A percentile compares a stretch with the other conserved stretches of the same genome.
phyloP scores from a whole-genome alignment of 805 yeast genomes.

The Ogataea populi-albae region DNA sequence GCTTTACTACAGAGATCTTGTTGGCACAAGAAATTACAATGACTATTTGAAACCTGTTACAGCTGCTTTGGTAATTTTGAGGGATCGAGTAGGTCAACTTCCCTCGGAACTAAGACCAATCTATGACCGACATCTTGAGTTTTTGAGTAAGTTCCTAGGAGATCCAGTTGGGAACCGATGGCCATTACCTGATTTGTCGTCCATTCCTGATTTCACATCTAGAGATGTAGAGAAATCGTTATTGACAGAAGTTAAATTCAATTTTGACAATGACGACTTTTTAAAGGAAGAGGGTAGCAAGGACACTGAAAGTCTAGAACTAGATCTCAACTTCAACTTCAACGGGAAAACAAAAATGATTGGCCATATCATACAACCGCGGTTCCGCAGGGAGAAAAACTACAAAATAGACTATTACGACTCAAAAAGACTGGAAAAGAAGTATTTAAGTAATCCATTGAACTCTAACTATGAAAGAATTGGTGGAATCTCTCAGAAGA shows the following conservation, averaged over 20 bases:
- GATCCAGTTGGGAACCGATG: slow-evolving; percentile 42
- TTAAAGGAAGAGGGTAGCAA: slow-evolving; percentile 31
- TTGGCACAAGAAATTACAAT: slow-evolving; percentile 32
- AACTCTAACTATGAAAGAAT: slow-evolving; percentile 33
- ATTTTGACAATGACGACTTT: slow-evolving; percentile 49
- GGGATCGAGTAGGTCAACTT: slow-evolving; percentile 78
- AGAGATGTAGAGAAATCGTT: slow-evolving; percentile 78
- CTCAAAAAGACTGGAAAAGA: slow-evolving; percentile 58
- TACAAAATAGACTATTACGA: slow-evolving; percentile 47
- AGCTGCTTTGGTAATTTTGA: slow-evolving; percentile 76
- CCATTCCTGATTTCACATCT: slow-evolving; percentile 59
- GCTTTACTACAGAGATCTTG: slow-evolving; percentile 40
- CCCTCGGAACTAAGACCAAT: slow-evolving; percentile 80
- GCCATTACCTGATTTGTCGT: slow-evolving; percentile 77
- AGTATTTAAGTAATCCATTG: slow-evolving; percentile 68
- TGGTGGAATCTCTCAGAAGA: slow-evolving; percentile 35
- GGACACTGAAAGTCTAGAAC: slow-evolving; percentile 14
- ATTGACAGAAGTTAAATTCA: slow-evolving; percentile 69
- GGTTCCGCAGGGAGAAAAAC: slow-evolving; percentile 21
- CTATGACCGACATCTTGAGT: slow-evolving; percentile 62
- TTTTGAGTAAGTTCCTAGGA: slow-evolving; percentile 57
- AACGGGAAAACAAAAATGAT: slow-evolving; percentile 29
- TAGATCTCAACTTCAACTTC: slow-evolving; percentile 23
- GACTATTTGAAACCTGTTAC: slow-evolving; percentile 63
- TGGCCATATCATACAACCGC: slow-evolving; percentile 31